Conservation (phyloP, 2,329 filamentous ascomycete genomes). For the Aspergillus luchuensis region DNA sequence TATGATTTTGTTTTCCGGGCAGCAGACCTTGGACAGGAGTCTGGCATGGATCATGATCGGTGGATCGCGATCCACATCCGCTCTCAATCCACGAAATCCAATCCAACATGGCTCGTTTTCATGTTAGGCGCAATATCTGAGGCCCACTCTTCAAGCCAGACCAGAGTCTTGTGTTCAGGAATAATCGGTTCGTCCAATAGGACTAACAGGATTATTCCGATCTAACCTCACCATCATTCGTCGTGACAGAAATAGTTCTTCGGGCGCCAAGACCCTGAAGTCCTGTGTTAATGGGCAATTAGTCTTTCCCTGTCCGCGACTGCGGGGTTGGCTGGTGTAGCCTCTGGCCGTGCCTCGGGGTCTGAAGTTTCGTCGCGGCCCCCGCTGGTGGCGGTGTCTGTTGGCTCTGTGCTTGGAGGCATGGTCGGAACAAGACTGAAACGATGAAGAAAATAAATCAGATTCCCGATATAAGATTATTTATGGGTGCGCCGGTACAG, state of each 20-base stretch:
- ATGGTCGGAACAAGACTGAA: slow-evolving; percentile 7
- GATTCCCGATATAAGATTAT: no score
- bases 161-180: no score
- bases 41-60: no score
- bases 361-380: slow-evolving; percentile 9
- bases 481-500: no score
- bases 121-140: no score
- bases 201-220: no score
- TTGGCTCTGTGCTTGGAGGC: slow-evolving; percentile 12
- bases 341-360: slow-evolving; percentile 11
- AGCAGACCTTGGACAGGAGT: no score
- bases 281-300: background rate
- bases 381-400: slow-evolving; percentile 8
- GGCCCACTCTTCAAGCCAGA: no score
- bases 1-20: background rate
- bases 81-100: no score
- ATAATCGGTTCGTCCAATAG: no score
- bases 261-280: background rate
- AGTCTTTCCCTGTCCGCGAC: slow-evolving; percentile 9
- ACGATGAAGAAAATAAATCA: background rate
- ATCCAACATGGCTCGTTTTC: no score
- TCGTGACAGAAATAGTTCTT: background rate
- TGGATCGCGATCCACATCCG: background rate
- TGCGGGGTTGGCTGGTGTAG: slow-evolving; percentile 8
- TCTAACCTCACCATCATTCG: background rate